Conservation (phyloP, 169 alveolate species). For the Eimeria falciformis region DNA sequence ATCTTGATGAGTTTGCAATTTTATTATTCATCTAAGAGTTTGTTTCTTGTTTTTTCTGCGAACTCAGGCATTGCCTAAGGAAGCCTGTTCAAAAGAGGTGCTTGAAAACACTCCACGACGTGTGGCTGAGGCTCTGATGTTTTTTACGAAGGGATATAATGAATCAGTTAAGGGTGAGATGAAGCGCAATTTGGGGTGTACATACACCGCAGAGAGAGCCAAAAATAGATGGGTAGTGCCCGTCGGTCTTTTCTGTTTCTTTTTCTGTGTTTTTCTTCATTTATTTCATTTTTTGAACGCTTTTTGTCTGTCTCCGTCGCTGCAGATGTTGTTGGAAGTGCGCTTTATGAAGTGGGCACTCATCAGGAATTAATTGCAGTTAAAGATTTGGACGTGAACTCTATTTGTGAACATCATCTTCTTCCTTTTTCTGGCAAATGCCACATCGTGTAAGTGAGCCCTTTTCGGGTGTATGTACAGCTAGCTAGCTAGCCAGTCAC, state of each 20-base stretch:
- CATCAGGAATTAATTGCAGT: constrained; percentile 26
- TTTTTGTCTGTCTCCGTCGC: neutral
- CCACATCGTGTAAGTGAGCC: constrained; percentile 74
- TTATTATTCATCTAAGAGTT: neutral
- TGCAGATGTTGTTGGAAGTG: constrained; percentile 1
- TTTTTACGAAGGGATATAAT: constrained; percentile 43
- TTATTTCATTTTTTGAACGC: neutral
- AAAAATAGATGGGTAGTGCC: neutral
- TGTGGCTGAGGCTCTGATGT: constrained; percentile 54
- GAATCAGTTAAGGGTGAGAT: constrained; percentile 6
- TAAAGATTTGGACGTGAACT: constrained; percentile 44
- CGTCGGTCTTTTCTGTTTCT: neutral
- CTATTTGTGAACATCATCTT: constrained; percentile 81
- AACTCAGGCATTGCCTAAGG: neutral
- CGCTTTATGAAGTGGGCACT: neutral
- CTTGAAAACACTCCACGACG: constrained; percentile 67
- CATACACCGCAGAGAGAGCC: neutral
- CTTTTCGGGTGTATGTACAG: neutral
- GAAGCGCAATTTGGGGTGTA: neutral
- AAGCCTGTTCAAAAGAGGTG: neutral
- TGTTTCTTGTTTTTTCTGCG: neutral
- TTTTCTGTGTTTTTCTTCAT: neutral
- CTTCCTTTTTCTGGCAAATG: constrained; percentile 79
- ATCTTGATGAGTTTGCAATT: neutral
- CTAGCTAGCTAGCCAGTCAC: neutral